These are phyloP conservation scores for Calonectria pteridis DNA, from an alignment of 2,329 filamentous ascomycete genomes.

Conservation along the genomic window DNA sequence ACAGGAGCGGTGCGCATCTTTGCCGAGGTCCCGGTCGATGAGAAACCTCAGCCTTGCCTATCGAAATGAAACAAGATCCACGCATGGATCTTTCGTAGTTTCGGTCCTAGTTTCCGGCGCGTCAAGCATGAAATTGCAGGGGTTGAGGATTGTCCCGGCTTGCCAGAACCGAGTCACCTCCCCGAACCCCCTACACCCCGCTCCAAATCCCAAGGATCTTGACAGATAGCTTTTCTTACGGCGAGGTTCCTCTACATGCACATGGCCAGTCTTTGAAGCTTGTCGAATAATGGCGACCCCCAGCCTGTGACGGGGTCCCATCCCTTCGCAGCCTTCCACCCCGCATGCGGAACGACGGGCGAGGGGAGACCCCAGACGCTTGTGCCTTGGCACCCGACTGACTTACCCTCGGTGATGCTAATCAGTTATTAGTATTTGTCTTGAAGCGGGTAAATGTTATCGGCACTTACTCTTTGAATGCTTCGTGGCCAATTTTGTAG, in stretches of 20 bases:
- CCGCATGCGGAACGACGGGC: conserved; percentile 43
- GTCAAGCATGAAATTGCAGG: not conserved
- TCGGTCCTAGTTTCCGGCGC: not conserved
- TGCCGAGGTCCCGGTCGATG: no score
- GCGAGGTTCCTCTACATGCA: not conserved
- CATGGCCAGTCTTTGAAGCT: conserved; percentile 41
- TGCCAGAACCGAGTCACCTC: not conserved
- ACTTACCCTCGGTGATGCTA: conserved; percentile 53
- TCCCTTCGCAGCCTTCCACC: conserved; percentile 46
- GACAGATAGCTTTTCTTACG: not conserved
- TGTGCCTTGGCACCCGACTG: conserved; percentile 47
- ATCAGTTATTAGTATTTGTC: conserved; percentile 12
- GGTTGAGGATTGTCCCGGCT: not conserved
- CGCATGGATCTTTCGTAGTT: not conserved
- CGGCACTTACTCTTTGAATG: conserved; percentile 52
- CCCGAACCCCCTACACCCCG: no score
- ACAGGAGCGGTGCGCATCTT: not conserved
- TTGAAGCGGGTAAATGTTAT: not conserved
- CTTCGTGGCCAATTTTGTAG: conserved; percentile 54
- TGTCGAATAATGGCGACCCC: conserved; percentile 60
- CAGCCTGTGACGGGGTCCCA: conserved; percentile 57
- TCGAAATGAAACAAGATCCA: not conserved
- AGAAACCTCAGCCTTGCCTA: not conserved
- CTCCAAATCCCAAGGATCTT: not conserved
- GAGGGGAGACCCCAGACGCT: conserved; percentile 43